Base-by-base conservation (phyloP, 2,329 filamentous ascomycete genomes). In the Fusarium sp. region DNA sequence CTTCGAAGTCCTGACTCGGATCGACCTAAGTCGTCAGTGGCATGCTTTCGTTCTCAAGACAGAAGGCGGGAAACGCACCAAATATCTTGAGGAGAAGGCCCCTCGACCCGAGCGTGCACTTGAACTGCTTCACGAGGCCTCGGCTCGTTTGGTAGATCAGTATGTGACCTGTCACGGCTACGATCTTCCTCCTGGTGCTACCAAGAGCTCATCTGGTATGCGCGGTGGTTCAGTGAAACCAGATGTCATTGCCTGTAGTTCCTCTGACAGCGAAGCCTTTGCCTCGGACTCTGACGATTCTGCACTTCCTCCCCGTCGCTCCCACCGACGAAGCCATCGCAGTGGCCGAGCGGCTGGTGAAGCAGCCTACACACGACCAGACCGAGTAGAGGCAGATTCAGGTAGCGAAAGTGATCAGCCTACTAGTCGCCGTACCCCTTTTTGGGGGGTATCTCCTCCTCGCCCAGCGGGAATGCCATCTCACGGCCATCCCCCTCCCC, bases 141-240 rank as follows among this genome's bases (percentile, higher is more conserved):
- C 83, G 15, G 82, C 83, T n/a, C 80, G 82, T 46, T 81, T 80
- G n/a, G 80, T 83, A 46, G 70, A 79, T 64, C 67, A 70, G 49
- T 72, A 71, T 71, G 78, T 82, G 60, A 44, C 66, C n/a, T 74
- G 75, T 30, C 79, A 82, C 52, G 83, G 82, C 52, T 84, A 81
- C 56, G 78, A 72, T 30, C 69, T 74, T 18, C 64, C 71, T 28
- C 72, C 75, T 13, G 60, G 63, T 32, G 44, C 69, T 42, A 64
- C 56, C 54, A 71, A 66, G 43, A 18, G 32, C 15, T 37, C 54
- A 16, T 52, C 57, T 52, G 67, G 64, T 40, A 67, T 68, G 58
- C 70, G 63, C 49, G 57, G 67, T 46, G 65, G 56, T 30, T 53
- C 67, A 33, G 58, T 59, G 42, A 64, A 58, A 38, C 65, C 75